Percentiles rank a stretch among this genome's conserved stretches.
These are phyloP conservation scores for Colletotrichum sublineola DNA, from an alignment of 2,329 filamentous ascomycete genomes.

Conservation along the genomic window DNA sequence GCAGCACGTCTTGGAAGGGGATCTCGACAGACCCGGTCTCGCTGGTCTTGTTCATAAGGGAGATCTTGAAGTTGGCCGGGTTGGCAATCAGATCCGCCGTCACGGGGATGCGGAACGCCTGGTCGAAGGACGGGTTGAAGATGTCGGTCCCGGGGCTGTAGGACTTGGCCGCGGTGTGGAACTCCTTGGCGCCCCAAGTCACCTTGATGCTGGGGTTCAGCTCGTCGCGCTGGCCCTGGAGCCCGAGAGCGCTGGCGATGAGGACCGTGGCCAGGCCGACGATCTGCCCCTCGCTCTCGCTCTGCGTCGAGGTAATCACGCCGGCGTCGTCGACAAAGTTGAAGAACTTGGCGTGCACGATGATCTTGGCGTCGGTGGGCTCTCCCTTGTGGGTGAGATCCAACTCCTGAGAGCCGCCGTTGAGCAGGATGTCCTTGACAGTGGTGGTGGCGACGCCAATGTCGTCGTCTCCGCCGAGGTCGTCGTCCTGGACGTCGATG, in stretches of 20 bases:
- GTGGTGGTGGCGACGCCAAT: slow-evolving; percentile 58
- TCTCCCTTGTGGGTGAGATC: slow-evolving; percentile 54
- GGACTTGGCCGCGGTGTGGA: slow-evolving; percentile 56
- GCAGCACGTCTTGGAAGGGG: slow-evolving; percentile 51
- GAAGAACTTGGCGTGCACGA: slow-evolving; percentile 56
- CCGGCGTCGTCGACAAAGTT: slow-evolving; percentile 54
- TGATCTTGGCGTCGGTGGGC: slow-evolving; percentile 52
- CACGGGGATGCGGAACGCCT: slow-evolving; percentile 59
- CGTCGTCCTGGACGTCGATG: slow-evolving; percentile 59
- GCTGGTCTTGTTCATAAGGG: slow-evolving; percentile 51
- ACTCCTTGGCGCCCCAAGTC: slow-evolving; percentile 56
- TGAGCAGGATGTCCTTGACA: slow-evolving; percentile 57
- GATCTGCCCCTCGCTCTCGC: slow-evolving; percentile 48
- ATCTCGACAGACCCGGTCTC: slow-evolving; percentile 54
- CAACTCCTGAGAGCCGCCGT: slow-evolving; percentile 58
- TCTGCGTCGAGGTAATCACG: slow-evolving; percentile 49
- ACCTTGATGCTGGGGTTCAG: slow-evolving; percentile 61
- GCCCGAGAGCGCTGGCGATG: slow-evolving; percentile 56
- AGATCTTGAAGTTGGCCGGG: slow-evolving; percentile 50
- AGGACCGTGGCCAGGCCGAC: slow-evolving; percentile 59
- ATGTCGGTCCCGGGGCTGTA: slow-evolving; percentile 61
- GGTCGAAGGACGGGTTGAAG: slow-evolving; percentile 62
- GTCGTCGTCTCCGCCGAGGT: slow-evolving; percentile 57
- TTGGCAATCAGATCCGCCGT: slow-evolving; percentile 48
- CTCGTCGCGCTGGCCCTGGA: slow-evolving; percentile 58